Evolutionary conservation across 257 asterid species (phyloP), one percentile per base, ranked within the genome.

Genomic region (Avicennia marina): DNA sequence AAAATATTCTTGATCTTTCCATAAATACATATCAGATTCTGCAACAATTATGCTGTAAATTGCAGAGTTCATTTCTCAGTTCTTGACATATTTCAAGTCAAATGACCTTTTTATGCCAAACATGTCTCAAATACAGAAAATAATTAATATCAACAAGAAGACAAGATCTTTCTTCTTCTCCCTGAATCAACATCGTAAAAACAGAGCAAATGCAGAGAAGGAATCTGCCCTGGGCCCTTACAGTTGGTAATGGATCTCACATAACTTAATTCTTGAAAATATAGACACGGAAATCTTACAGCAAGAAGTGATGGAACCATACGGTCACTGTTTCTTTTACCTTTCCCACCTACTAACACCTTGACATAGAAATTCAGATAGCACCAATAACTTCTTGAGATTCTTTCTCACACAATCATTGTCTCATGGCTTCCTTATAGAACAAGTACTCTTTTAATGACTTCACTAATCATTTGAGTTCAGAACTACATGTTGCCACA

Each of bases 331-430:
- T n/a, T n/a, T n/a, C n/a, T n/a, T n/a, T n/a, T n/a, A n/a, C n/a
- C n/a, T n/a, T n/a, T n/a, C n/a, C 34, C 34, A 29, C 34, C 8
- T 29, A 29, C 4, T 29, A 29, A 4, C 34, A 47, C 20, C 24
- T 38, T 17, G 9, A 63, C 24, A 34, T 49, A 21, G 19, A 68
- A 25, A 38, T 56, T 52, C n/a, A 50, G 34, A 21, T 2, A 19
- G 57, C 38, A 46, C 32, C 19, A 39, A 26, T 19, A 31, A 16
- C 26, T 33, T 42, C 21, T 42, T 5, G 2, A 38, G 25, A 41
- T 58, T 27, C 21, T 48, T 27, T 62, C 11, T 16, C 25, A 19
- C 18, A 63, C 43, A 22, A 48, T n/a, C n/a, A n/a, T n/a, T n/a
- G n/a, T n/a, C n/a, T n/a, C n/a, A n/a, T n/a, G n/a, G n/a, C n/a